Evolutionary conservation across 805 yeast genomes (phyloP).

Genomic region (Sungouiozyma ichnusensis): DNA sequence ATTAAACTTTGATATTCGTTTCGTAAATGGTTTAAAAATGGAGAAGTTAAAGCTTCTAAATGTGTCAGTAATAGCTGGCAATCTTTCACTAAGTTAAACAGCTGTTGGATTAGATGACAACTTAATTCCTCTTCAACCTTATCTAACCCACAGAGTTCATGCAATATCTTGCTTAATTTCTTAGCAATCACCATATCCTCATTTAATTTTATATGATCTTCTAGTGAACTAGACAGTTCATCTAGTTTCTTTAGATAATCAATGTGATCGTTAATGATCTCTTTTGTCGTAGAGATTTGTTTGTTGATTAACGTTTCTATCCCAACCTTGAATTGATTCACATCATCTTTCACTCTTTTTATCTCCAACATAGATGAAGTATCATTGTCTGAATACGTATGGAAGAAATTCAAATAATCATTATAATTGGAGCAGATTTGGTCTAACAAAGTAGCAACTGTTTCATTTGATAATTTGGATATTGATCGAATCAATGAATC

Average conservation of each 20-base stretch:
- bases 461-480: slow-evolving; percentile 15
- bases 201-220: slow-evolving; percentile 12
- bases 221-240: slow-evolving; percentile 11
- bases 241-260: slow-evolving; percentile 22
- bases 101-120: slow-evolving; percentile 10
- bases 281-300: slow-evolving; percentile 17
- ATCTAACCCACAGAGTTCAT: slow-evolving; percentile 19
- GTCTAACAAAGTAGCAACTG: slow-evolving; percentile 18
- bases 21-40: slow-evolving; percentile 19
- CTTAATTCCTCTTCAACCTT: slow-evolving; percentile 13
- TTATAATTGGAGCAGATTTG: slow-evolving; percentile 19
- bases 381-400: slow-evolving; percentile 13
- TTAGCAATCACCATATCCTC: slow-evolving; percentile 12
- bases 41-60: slow-evolving; percentile 15
- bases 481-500: slow-evolving; percentile 22
- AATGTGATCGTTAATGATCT: slow-evolving; percentile 16
- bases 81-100: slow-evolving; percentile 6
- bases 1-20: slow-evolving; percentile 25
- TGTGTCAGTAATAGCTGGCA: slow-evolving; percentile 9
- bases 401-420: slow-evolving; percentile 20
- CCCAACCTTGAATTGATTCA: slow-evolving; percentile 14
- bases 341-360: slow-evolving; percentile 15
- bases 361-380: slow-evolving; percentile 16
- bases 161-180: slow-evolving; percentile 18
- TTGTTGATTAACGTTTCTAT: slow-evolving; percentile 13